phyloP scores from a whole-genome alignment of 257 asterid species.

The Handroanthus guayacan region DNA sequence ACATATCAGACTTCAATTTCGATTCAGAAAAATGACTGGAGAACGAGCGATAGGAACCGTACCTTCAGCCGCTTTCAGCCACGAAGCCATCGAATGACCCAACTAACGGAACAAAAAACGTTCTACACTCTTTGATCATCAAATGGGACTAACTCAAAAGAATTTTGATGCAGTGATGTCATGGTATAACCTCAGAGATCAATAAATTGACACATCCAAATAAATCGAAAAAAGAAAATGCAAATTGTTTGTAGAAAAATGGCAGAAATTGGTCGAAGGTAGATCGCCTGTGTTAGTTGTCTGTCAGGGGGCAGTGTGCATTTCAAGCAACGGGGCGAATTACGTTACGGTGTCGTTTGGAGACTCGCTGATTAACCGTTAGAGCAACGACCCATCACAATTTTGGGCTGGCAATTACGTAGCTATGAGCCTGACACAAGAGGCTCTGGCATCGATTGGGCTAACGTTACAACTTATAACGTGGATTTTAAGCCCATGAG shows the following conservation, averaged over 20 bases:
- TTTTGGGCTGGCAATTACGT: not conserved
- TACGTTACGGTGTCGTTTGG: constrained; percentile 30
- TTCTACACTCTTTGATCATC: constrained; percentile 41
- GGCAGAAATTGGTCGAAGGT: not conserved
- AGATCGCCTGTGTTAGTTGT: constrained; percentile 40
- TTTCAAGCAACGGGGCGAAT: constrained; percentile 36
- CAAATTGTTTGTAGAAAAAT: not conserved
- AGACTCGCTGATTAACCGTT: not conserved
- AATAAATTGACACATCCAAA: constrained; percentile 5
- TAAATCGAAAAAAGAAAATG: not conserved
- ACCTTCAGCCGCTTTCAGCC: constrained; percentile 99
- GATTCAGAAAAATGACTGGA: not conserved
- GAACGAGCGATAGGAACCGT: constrained; percentile 16
- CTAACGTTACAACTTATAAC: no score
- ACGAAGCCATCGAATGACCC: constrained; percentile 61
- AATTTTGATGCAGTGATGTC: not conserved
- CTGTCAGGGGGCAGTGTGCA: constrained; percentile 31
- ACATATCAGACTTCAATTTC: constrained; percentile 18
- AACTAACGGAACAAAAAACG: constrained; percentile 38
- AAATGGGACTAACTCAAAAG: constrained; percentile 21
- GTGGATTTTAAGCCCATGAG: no score
- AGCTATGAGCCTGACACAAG: not conserved
- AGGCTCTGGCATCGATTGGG: not conserved
- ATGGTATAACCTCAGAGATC: constrained; percentile 25
- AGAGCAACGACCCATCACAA: not conserved